phyloP scores from a whole-genome alignment of 768 basidiomycete genomes.

The Porpolomopsis calyptriformis region DNA sequence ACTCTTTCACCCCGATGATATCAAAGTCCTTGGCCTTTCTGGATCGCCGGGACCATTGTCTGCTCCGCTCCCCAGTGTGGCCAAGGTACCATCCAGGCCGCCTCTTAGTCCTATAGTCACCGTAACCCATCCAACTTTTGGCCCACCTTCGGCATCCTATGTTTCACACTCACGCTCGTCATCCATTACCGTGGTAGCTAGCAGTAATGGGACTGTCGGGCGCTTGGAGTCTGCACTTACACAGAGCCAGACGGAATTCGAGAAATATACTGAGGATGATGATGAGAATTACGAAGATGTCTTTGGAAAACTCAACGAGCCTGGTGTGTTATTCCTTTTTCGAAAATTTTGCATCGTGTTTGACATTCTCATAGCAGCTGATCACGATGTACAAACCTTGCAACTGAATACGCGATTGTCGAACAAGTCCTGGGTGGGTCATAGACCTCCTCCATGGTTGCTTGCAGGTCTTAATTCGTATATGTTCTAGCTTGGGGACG shows the following conservation, averaged over 20 bases:
- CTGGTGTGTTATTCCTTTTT: conserved; percentile 36
- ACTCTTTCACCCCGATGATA: conserved; percentile 83
- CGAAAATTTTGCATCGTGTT: neutral
- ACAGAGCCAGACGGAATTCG: conserved; percentile 54
- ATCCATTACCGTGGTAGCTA: conserved; percentile 36
- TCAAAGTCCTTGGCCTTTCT: conserved; percentile 59
- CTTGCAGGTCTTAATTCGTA: conserved; percentile 2
- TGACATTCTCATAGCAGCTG: conserved; percentile 29
- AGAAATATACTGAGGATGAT: conserved; percentile 75
- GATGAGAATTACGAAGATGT: conserved; percentile 96
- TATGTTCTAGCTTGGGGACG: conserved; percentile 55
- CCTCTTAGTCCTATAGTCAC: conserved; percentile 36
- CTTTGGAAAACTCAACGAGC: conserved; percentile 67
- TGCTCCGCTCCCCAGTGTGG: conserved; percentile 52
- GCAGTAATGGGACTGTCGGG: conserved; percentile 47
- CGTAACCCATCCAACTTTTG: conserved; percentile 20
- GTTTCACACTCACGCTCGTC: conserved; percentile 47
- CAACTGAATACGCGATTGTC: conserved; percentile 81
- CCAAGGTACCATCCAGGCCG: conserved; percentile 43
- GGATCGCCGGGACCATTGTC: conserved; percentile 51
- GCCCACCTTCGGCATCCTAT: conserved; percentile 17
- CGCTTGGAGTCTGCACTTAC: conserved; percentile 49
- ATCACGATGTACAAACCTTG: conserved; percentile 60
- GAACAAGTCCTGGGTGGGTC: conserved; percentile 77
- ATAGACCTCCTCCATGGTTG: neutral